Evolutionary conservation across 2,329 filamentous ascomycete genomes (phyloP).

Genomic region (Neofusicoccum sp.): DNA sequence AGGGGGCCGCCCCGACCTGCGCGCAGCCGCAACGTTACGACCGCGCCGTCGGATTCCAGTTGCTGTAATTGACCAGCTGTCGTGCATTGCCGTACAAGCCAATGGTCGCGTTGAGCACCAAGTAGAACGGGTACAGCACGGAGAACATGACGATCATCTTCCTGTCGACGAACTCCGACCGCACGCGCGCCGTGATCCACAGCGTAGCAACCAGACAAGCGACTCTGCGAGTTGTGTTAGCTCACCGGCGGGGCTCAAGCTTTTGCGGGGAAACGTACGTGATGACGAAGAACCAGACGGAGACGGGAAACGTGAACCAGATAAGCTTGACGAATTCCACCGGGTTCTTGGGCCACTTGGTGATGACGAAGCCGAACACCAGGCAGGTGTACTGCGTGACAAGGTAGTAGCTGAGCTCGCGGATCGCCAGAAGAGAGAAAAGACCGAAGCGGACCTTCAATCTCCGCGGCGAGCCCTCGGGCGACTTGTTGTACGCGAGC

Average conservation of each 20-base stretch:
- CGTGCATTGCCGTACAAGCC: conserved; percentile 49
- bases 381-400: conserved; percentile 51
- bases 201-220: conserved; percentile 46
- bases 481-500: conserved; percentile 41
- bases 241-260: neutral
- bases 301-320: conserved; percentile 50
- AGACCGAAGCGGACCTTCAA: conserved; percentile 43
- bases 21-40: conserved; percentile 23
- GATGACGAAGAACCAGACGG: conserved; percentile 48
- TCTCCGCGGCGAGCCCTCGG: conserved; percentile 28
- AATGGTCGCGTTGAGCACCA: conserved; percentile 46
- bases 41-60: conserved; percentile 49
- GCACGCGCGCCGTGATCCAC: conserved; percentile 46
- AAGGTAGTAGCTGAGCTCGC: conserved; percentile 49
- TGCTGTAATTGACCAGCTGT: conserved; percentile 46
- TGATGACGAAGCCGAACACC: conserved; percentile 46
- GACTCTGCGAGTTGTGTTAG: conserved; percentile 28
- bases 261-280: conserved; percentile 34
- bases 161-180: conserved; percentile 46
- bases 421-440: conserved; percentile 45
- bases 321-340: conserved; percentile 40
- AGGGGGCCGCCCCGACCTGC: neutral
- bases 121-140: conserved; percentile 43
- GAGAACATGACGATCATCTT: conserved; percentile 45
- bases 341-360: conserved; percentile 42